phyloP scores from a whole-genome alignment of 768 basidiomycete species.

The Suillus bovinus region DNA sequence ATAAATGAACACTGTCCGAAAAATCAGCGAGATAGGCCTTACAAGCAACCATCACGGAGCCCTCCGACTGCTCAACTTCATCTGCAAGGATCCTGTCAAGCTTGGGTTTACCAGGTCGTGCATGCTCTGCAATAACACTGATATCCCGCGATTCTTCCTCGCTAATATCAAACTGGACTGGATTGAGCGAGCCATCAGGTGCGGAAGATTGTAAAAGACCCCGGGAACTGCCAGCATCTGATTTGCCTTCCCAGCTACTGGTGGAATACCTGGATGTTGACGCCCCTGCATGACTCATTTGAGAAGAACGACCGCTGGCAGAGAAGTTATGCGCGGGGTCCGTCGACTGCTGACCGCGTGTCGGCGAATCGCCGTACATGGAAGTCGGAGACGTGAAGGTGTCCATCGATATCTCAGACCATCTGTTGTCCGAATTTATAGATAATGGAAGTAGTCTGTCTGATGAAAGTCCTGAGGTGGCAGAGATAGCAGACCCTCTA shows the following conservation, averaged over 20 bases:
- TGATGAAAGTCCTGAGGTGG: conserved; percentile 18
- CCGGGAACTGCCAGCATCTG: conserved; percentile 9
- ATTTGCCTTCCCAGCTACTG: conserved; percentile 8
- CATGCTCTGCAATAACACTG: conserved; percentile 58
- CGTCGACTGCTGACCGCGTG: conserved; percentile 5
- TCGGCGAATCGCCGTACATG: conserved; percentile 11
- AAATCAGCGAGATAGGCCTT: conserved; percentile 33
- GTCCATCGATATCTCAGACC: conserved; percentile 16
- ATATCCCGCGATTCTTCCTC: conserved; percentile 61
- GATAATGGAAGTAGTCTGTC: conserved; percentile 23
- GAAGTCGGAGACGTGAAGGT: conserved; percentile 16
- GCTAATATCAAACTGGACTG: conserved; percentile 47
- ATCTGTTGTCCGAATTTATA: conserved; percentile 20
- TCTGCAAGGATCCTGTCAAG: conserved; percentile 61
- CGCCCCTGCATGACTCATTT: neutral
- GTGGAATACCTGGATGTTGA: neutral
- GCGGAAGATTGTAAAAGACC: neutral
- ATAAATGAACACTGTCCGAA: neutral
- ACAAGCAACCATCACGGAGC: conserved; percentile 70
- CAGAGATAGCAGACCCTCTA: neutral
- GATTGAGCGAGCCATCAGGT: conserved; percentile 5
- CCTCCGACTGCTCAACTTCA: conserved; percentile 57
- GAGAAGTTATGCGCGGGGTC: conserved; percentile 9
- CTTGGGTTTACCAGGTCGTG: conserved; percentile 66
- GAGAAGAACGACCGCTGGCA: conserved; percentile 7